These are phyloP conservation scores for Saccharomyces pastorianus DNA, from an alignment of 1,139 yeast genomes.

Conservation along the genomic window DNA sequence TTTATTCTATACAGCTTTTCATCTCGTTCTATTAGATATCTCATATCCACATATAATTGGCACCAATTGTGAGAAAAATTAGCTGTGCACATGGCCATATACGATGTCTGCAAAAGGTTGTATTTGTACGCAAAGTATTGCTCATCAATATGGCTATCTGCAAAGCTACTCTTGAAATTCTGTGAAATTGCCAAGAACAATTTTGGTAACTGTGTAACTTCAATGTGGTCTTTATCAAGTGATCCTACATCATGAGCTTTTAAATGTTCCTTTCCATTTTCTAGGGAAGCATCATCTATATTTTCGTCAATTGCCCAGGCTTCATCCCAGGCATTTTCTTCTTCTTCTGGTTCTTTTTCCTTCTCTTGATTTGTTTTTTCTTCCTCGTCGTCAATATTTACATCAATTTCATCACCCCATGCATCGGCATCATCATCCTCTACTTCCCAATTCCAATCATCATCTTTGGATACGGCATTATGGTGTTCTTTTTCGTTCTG, in stretches of 20 bases:
- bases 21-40: constrained; percentile 10
- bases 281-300: constrained; percentile 8
- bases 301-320: constrained; percentile 25
- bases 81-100: constrained; percentile 21
- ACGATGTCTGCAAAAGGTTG: constrained; percentile 26
- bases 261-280: neutral
- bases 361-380: neutral
- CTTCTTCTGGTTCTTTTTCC: constrained; percentile 4
- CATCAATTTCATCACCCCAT: constrained; percentile 20
- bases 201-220: constrained; percentile 17
- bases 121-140: constrained; percentile 21
- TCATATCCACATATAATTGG: constrained; percentile 25
- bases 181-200: constrained; percentile 9
- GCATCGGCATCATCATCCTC: constrained; percentile 13
- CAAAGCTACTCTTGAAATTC: constrained; percentile 13
- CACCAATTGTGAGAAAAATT: constrained; percentile 24
- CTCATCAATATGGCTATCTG: constrained; percentile 12
- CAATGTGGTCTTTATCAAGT: neutral
- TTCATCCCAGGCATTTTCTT: constrained; percentile 22
- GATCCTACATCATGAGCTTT: neutral
- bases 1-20: constrained; percentile 13
- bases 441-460: constrained; percentile 22
- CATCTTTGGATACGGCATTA: constrained; percentile 3
- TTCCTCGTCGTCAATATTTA: constrained; percentile 15
- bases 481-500: constrained; percentile 4